phyloP scores from a whole-genome alignment of 164 flowering plant genomes.

The Berberis vulgaris region DNA sequence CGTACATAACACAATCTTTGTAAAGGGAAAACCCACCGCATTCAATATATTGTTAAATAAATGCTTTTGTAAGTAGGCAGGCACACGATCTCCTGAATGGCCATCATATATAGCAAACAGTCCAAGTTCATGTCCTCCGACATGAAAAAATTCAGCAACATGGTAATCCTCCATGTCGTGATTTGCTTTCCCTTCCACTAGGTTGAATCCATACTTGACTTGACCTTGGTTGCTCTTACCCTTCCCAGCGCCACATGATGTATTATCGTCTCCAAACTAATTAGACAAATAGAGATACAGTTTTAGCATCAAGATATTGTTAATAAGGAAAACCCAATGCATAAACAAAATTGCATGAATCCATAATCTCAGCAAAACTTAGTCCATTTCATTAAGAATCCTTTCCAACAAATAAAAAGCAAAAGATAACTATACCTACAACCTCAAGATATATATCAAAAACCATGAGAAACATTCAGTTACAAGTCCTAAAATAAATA shows the following conservation, averaged over 20 bases:
- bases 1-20: not conserved
- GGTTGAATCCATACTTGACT: slow-evolving; percentile 61
- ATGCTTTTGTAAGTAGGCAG: slow-evolving; percentile 76
- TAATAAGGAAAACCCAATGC: too few species aligned
- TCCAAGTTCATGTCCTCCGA: slow-evolving; percentile 56
- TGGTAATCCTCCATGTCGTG: slow-evolving; percentile 95
- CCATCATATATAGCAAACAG: slow-evolving; percentile 84
- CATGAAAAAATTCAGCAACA: slow-evolving; percentile 60
- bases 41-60: slow-evolving; percentile 60
- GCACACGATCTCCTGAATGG: slow-evolving; percentile 75
- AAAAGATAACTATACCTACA: too few species aligned
- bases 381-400: too few species aligned
- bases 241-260: slow-evolving; percentile 54
- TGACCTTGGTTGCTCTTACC: slow-evolving; percentile 50
- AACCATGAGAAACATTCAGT: too few species aligned
- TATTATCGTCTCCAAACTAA: slow-evolving; percentile 25
- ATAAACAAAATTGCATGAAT: too few species aligned
- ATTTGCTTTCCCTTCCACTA: slow-evolving; percentile 80
- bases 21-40: slow-evolving; percentile 37
- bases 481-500: too few species aligned
- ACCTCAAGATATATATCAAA: too few species aligned
- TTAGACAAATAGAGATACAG: not conserved
- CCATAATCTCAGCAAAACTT: too few species aligned
- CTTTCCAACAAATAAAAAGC: too few species aligned
- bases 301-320: too few species aligned